phyloP scores from a whole-genome alignment of 2,329 filamentous ascomycete species.

The Fusarium poae region DNA sequence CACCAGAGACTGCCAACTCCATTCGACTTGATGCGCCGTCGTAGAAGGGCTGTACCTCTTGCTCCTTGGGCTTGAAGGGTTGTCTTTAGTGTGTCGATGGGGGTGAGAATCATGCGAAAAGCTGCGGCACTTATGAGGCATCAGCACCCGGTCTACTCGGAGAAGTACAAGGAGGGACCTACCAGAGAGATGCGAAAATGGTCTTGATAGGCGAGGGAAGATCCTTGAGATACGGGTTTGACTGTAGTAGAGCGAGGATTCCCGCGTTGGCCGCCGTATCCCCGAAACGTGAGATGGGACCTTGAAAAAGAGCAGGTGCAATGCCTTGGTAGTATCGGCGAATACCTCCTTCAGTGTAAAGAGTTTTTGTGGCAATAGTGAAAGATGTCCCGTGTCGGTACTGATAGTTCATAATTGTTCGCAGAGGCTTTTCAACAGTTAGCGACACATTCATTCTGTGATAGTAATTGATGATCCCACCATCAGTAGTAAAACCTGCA shows the following conservation, averaged over 20 bases:
- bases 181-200: constrained; percentile 62
- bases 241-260: constrained; percentile 62
- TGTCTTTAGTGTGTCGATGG: constrained; percentile 64
- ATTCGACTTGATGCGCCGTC: constrained; percentile 59
- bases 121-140: constrained; percentile 54
- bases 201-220: constrained; percentile 61
- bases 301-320: constrained; percentile 60
- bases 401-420: constrained; percentile 66
- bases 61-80: constrained; percentile 63
- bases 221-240: constrained; percentile 59
- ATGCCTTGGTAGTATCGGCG: constrained; percentile 62
- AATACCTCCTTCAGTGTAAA: constrained; percentile 59
- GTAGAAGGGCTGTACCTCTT: constrained; percentile 58
- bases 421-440: constrained; percentile 54
- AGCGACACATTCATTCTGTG: neutral
- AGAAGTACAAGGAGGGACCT: neutral
- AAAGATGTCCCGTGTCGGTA: constrained; percentile 62
- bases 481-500: constrained; percentile 63
- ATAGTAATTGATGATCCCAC: constrained; percentile 38
- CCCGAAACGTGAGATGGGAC: constrained; percentile 61
- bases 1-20: constrained; percentile 63
- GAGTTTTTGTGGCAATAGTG: constrained; percentile 54
- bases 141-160: neutral
- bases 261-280: constrained; percentile 64
- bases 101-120: constrained; percentile 63